A percentile compares a stretch with the other conserved stretches of the same genome.
Evolutionary conservation across 306 rosid species (phyloP).

Genomic region (Potentilla sterilis): DNA sequence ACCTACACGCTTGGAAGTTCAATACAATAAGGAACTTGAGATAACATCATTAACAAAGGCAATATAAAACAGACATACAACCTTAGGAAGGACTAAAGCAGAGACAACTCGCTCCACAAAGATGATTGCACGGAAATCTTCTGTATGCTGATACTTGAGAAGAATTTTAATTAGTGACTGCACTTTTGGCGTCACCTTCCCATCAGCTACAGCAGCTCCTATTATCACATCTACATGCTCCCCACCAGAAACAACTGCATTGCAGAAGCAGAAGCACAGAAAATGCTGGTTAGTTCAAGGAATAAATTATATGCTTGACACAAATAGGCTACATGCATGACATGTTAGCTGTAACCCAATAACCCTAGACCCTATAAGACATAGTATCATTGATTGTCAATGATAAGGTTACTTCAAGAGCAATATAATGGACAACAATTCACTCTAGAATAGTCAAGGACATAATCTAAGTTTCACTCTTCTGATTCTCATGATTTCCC

Average conservation of each 20-base stretch:
- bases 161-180: constrained; percentile 91
- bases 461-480: not conserved
- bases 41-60: constrained; percentile 18
- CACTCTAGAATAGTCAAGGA: not conserved
- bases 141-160: constrained; percentile 84
- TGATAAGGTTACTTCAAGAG: not conserved
- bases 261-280: constrained; percentile 25
- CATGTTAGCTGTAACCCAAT: not conserved
- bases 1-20: constrained; percentile 62
- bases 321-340: not conserved
- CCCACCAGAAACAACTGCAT: constrained; percentile 88
- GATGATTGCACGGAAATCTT: constrained; percentile 96
- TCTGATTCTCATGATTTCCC: not conserved
- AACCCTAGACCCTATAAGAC: not conserved
- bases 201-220: constrained; percentile 99
- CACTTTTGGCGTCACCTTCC: constrained; percentile 98
- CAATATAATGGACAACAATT: not conserved
- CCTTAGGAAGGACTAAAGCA: constrained; percentile 99
- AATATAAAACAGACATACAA: constrained; percentile 30
- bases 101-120: constrained; percentile 99
- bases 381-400: not conserved
- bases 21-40: constrained; percentile 30
- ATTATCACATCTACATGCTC: constrained; percentile 94
- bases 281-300: constrained; percentile 27
- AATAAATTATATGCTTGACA: constrained; percentile 4